Evolutionary conservation across 768 basidiomycete species (phyloP).

Genomic region (Podaxis pistillaris): DNA sequence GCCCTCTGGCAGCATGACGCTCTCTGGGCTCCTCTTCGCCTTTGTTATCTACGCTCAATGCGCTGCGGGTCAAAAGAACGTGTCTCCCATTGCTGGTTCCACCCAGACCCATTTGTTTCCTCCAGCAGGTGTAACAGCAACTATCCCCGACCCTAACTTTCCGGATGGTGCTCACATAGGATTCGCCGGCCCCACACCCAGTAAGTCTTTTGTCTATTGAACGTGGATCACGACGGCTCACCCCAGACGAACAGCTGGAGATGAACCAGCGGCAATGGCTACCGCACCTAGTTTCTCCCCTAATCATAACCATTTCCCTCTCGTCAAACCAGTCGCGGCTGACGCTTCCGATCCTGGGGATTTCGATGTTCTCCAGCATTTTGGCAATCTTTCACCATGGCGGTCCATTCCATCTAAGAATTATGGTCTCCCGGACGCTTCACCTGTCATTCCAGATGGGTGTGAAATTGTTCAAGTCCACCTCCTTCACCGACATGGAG

Average conservation of each 20-base stretch:
- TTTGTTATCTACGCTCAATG: not conserved
- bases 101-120: conserved; percentile 41
- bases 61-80: conserved; percentile 15
- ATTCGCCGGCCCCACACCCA: conserved; percentile 48
- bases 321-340: conserved; percentile 36
- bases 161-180: conserved; percentile 41
- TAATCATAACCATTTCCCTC: conserved; percentile 37
- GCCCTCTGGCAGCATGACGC: not conserved
- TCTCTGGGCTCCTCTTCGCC: not conserved
- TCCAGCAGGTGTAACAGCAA: conserved; percentile 35
- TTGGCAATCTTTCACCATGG: conserved; percentile 52
- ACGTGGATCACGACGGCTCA: not conserved
- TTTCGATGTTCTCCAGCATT: conserved; percentile 46
- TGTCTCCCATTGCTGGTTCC: conserved; percentile 42
- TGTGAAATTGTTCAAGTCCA: conserved; percentile 52
- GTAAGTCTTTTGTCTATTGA: conserved; percentile 25
- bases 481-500: conserved; percentile 69
- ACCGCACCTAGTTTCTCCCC: conserved; percentile 41
- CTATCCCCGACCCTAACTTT: conserved; percentile 37
- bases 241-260: conserved; percentile 32
- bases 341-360: conserved; percentile 23
- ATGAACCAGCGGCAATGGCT: conserved; percentile 37
- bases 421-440: conserved; percentile 48
- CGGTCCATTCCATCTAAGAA: conserved; percentile 40
- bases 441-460: conserved; percentile 42